These are phyloP conservation scores for Pisolithus thermaeus DNA, from an alignment of 1,284 basidiomycete genomes.

Conservation along the genomic window DNA sequence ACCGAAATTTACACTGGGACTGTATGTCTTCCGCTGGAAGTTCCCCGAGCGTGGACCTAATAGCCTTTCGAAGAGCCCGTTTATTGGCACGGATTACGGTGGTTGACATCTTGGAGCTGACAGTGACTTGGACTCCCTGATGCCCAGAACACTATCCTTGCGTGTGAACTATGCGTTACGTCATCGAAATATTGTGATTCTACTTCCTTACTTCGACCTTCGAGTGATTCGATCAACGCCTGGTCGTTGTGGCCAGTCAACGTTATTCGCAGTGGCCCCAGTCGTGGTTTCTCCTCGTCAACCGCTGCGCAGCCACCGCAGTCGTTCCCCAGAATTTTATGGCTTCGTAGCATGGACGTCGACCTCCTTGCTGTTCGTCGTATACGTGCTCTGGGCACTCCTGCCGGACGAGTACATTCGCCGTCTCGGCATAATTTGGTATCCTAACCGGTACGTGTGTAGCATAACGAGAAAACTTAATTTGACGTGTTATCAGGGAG, in stretches of 20 bases:
- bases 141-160: too few relatives aligned
- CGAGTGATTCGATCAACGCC: too few relatives aligned
- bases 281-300: slow-evolving; percentile 48
- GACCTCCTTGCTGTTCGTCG: slow-evolving; percentile 64
- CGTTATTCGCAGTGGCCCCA: slow-evolving; percentile 31
- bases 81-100: slow-evolving; percentile 38
- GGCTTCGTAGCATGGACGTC: slow-evolving; percentile 82
- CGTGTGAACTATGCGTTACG: too few relatives aligned
- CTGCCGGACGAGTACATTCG: slow-evolving; percentile 54
- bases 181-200: too few relatives aligned
- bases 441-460: slow-evolving; percentile 72
- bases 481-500: slow-evolving; percentile 45
- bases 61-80: slow-evolving; percentile 44
- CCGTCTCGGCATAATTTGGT: slow-evolving; percentile 71
- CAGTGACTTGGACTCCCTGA: neutral
- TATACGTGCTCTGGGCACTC: slow-evolving; percentile 68
- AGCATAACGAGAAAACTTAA: neutral
- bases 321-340: slow-evolving; percentile 77
- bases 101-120: slow-evolving; percentile 25
- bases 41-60: slow-evolving; percentile 38
- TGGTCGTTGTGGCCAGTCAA: too few relatives aligned
- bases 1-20: slow-evolving; percentile 48
- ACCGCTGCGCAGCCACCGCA: slow-evolving; percentile 39
- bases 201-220: too few relatives aligned
- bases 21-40: slow-evolving; percentile 41